phyloP scores from a whole-genome alignment of 2,329 filamentous ascomycete species.

The Botryotinia convoluta region DNA sequence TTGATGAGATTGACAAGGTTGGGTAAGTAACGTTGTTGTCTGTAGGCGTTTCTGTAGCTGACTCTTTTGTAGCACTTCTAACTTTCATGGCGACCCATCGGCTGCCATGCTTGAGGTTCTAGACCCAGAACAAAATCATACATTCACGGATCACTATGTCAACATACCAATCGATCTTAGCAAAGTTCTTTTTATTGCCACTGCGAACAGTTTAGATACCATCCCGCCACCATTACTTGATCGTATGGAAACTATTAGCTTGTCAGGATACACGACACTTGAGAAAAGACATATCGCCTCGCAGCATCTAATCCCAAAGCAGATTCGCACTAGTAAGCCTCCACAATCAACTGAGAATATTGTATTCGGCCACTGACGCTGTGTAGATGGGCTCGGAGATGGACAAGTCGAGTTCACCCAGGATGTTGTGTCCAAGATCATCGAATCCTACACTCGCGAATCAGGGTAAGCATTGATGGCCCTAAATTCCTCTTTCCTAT shows the following conservation, averaged over 20 bases:
- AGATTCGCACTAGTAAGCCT: slow-evolving; percentile 68
- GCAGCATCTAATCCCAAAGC: slow-evolving; percentile 93
- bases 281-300: slow-evolving; percentile 95
- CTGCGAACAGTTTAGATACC: slow-evolving; percentile 90
- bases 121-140: slow-evolving; percentile 94
- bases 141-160: slow-evolving; percentile 94
- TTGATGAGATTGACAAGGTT: slow-evolving; percentile 98
- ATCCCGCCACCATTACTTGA: slow-evolving; percentile 93
- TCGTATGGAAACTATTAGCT: slow-evolving; percentile 92
- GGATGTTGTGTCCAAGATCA: slow-evolving; percentile 90
- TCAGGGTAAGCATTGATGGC: slow-evolving; percentile 43
- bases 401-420: slow-evolving; percentile 75
- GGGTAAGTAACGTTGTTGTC: slow-evolving; percentile 41
- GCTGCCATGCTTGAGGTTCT: slow-evolving; percentile 98
- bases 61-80: slow-evolving; percentile 57
- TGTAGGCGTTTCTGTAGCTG: background rate
- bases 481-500: background rate
- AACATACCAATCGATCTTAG: slow-evolving; percentile 93
- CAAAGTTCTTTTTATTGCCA: slow-evolving; percentile 96
- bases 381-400: slow-evolving; percentile 65
- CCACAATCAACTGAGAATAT: slow-evolving; percentile 13
- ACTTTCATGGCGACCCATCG: slow-evolving; percentile 91
- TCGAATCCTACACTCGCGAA: slow-evolving; percentile 94
- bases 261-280: slow-evolving; percentile 93
- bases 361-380: slow-evolving; percentile 27